These are phyloP conservation scores for Tuber indicum DNA, from an alignment of 495 filamentous ascomycete genomes.

Conservation along the genomic window DNA sequence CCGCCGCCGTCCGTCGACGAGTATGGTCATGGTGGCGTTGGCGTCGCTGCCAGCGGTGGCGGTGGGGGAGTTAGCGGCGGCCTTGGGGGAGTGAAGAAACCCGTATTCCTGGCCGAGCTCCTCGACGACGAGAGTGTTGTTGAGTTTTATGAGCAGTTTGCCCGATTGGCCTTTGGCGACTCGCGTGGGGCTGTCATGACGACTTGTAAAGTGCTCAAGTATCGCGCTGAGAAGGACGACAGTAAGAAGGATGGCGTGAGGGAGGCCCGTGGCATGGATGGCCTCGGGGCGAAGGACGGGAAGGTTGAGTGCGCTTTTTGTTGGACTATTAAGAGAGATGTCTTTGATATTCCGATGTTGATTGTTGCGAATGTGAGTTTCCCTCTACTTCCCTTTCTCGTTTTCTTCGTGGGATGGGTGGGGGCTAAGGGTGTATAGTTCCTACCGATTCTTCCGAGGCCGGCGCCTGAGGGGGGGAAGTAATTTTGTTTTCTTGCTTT, in stretches of 20 bases:
- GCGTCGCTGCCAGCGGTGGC: constrained; percentile 48
- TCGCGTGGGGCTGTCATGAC: constrained; percentile 74
- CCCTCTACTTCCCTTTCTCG: background rate
- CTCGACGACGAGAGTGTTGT: constrained; percentile 90
- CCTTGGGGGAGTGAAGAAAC: constrained; percentile 47
- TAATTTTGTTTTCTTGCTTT: background rate
- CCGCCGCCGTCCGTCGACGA: constrained; percentile 43
- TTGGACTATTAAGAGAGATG: constrained; percentile 93
- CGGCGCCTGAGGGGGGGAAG: background rate
- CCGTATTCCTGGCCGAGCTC: constrained; percentile 84
- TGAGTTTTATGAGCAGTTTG: constrained; percentile 94
- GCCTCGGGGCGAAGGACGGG: constrained; percentile 73
- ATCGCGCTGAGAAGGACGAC: constrained; percentile 49
- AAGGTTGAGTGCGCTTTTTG: constrained; percentile 91
- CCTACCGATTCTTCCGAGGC: background rate
- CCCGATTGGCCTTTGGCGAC: constrained; percentile 81
- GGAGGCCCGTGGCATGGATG: constrained; percentile 45
- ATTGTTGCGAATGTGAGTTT: constrained; percentile 90
- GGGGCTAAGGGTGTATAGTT: background rate
- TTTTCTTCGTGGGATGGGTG: background rate
- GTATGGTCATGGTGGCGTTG: constrained; percentile 37
- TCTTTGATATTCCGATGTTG: constrained; percentile 97
- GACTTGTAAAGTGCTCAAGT: constrained; percentile 82
- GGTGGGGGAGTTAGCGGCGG: constrained; percentile 41
- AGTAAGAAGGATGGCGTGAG: constrained; percentile 31